These are phyloP conservation scores for Suillus ampliporus DNA, from an alignment of 768 basidiomycete species.

Conservation along the genomic window DNA sequence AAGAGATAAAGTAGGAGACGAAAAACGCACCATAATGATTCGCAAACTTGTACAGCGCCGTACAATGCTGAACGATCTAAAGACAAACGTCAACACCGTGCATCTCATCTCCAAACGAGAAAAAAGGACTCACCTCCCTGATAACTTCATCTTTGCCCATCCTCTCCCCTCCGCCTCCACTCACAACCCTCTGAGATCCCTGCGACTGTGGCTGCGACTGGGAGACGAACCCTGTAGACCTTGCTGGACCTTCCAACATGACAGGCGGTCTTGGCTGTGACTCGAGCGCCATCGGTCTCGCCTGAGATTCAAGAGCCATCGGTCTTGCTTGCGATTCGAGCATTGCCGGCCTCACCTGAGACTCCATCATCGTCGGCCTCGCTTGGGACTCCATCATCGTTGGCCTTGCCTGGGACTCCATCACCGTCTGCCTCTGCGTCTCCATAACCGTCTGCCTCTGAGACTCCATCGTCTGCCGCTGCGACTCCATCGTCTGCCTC, in stretches of 20 bases:
- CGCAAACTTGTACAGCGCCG: conserved; percentile 65
- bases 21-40: conserved; percentile 62
- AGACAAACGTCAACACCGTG: conserved; percentile 30
- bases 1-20: conserved; percentile 3
- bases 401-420: not conserved
- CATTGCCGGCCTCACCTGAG: no score
- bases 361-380: not conserved
- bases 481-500: not conserved
- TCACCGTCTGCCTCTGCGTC: not conserved
- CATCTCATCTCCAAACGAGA: conserved; percentile 23
- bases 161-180: not conserved
- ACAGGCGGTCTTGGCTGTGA: not conserved
- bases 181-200: conserved; percentile 7
- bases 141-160: conserved; percentile 9
- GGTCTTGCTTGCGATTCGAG: no score
- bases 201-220: conserved; percentile 31
- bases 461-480: no score
- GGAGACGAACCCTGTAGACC: not conserved
- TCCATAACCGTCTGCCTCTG: not conserved
- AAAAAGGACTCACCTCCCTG: conserved; percentile 1
- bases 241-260: conserved; percentile 2
- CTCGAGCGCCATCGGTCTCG: not conserved
- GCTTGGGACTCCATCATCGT: not conserved
- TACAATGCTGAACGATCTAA: conserved; percentile 65
- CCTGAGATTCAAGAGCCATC: not conserved